Evolutionary conservation across 306 rosid species (phyloP).

Genomic region (Cicer cuneatum): DNA sequence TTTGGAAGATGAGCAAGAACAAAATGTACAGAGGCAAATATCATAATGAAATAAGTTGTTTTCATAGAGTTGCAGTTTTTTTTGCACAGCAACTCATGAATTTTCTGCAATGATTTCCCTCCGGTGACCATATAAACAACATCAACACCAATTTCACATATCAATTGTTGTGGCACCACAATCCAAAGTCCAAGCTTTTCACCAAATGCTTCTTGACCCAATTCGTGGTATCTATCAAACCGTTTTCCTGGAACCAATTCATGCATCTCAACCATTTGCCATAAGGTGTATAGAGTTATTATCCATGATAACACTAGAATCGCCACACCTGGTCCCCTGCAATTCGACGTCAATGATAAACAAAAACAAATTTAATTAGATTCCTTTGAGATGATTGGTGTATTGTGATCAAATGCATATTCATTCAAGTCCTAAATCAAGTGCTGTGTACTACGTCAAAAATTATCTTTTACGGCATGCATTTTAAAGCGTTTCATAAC

Average conservation of each 20-base stretch:
- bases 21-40: constrained; percentile 75
- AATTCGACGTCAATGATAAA: background rate
- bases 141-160: constrained; percentile 65
- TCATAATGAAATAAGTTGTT: constrained; percentile 64
- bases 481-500: no score
- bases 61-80: constrained; percentile 50
- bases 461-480: no score
- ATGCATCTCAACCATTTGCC: constrained; percentile 49
- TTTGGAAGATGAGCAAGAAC: constrained; percentile 80
- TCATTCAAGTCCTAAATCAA: no score
- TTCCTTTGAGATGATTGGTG: no score
- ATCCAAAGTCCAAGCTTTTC: constrained; percentile 54
- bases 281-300: constrained; percentile 50
- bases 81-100: constrained; percentile 50
- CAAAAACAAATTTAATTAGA: no score
- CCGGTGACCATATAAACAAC: constrained; percentile 79
- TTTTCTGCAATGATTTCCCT: constrained; percentile 72
- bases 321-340: constrained; percentile 90
- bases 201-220: constrained; percentile 56
- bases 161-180: constrained; percentile 65
- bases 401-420: no score
- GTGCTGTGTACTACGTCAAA: no score
- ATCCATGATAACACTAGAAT: constrained; percentile 51
- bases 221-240: no score
- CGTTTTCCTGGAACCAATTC: no score